A percentile compares a stretch with the other conserved stretches of the same genome.
Conservation (phyloP, 345 rosid genomes). For the Viola odorata region DNA sequence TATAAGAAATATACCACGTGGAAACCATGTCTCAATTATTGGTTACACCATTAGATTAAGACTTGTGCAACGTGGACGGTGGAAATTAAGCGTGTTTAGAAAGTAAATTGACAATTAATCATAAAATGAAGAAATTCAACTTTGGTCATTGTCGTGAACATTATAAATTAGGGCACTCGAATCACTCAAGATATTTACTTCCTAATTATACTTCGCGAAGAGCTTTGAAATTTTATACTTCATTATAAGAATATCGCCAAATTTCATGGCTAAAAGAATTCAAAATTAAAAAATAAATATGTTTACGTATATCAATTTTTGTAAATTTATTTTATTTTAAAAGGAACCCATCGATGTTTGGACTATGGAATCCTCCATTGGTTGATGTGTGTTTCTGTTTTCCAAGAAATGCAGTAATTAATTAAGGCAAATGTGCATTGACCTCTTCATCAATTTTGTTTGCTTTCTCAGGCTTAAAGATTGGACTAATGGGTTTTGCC, state of each 20-base stretch:
- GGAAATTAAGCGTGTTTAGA: background rate
- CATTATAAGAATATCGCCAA: background rate
- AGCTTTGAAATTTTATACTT: no score
- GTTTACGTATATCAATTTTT: no score
- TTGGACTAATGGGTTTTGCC: slow-evolving; percentile 28
- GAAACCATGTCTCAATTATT: slow-evolving; percentile 28
- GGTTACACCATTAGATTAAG: slow-evolving; percentile 19
- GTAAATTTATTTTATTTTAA: no score
- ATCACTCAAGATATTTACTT: no score
- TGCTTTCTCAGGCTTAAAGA: slow-evolving; percentile 6
- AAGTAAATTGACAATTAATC: no score
- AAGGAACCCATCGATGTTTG: no score
- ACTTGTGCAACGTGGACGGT: slow-evolving; percentile 6
- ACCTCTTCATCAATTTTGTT: slow-evolving; percentile 32
- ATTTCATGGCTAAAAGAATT: background rate
- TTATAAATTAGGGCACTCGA: no score
- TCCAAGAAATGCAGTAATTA: slow-evolving; percentile 5
- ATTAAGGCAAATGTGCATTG: slow-evolving; percentile 27
- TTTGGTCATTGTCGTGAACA: no score
- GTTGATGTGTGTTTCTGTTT: background rate
- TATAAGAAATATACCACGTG: slow-evolving; percentile 18
- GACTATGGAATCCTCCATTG: no score
- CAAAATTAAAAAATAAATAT: no score
- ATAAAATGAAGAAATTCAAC: no score
- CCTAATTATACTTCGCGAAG: no score